Base-by-base conservation (phyloP, 495 filamentous ascomycete genomes). In the Tuber microsphaerosporum region DNA sequence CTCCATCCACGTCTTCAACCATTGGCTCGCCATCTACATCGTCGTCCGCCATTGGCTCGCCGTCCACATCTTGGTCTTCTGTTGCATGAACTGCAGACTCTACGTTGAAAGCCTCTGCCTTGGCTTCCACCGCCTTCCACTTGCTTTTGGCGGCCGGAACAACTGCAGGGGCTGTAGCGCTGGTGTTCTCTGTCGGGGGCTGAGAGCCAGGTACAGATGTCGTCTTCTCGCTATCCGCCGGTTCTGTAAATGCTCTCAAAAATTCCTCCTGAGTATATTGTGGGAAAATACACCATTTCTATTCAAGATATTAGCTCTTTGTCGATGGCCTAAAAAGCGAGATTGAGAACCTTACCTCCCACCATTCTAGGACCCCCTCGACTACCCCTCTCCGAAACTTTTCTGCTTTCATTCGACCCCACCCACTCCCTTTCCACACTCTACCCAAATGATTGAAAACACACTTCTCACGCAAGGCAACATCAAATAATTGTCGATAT, bases 341-440 rank as follows among this genome's bases (percentile, higher is more conserved):
- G 31, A 51, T 51, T 16, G 22, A 31, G 56, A 17, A 34, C 48
- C 48, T 17, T 81, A 90, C 90, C 84, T 97, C 93, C 95, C 95
- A 99, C 69, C 94, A 82, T 26, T 88, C 87, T 14, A 99, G 83
- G 22, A 97, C 87, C 16, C 88, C 84, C 34, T 84, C 83, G 1
- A 88, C 89, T 10, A 99, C 89, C 75, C 91, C 93, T 31, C 93
- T 87, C 83, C 93, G 93, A 91, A 93, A 99, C 83, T 97, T 97
- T 79, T 97, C 93, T 20, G 92, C 90, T 65, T 91, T 89, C 61
- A 98, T 84, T 7, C 92, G 88, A 10, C 94, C 94, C 94, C 94
- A 97, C 34, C 87, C 87, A 65, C 93, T 85, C 48, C 89, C 90
- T 77, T 91, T 90, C 42, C 94, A 90, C 72, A 97, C 87, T 75